Evolutionary conservation across 2,329 filamentous ascomycete species (phyloP).

Genomic region (Aspergillus caelatus): DNA sequence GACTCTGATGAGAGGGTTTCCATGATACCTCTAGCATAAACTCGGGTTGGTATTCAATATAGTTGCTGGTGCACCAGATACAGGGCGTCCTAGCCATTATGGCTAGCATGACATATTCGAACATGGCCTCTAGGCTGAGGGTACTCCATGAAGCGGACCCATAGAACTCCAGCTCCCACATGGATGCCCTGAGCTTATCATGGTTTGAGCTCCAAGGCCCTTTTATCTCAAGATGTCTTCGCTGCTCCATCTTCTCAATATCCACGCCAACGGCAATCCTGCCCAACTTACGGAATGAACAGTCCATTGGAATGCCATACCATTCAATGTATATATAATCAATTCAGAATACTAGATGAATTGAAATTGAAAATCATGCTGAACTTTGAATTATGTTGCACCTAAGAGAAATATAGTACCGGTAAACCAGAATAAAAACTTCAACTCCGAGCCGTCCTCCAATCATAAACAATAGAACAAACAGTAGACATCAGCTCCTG

Average conservation of each 20-base stretch:
- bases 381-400: background rate
- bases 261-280: background rate
- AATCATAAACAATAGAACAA: background rate
- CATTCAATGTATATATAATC: constrained; percentile 2
- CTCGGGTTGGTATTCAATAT: background rate
- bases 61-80: background rate
- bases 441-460: background rate
- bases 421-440: background rate
- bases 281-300: background rate
- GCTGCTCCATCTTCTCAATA: background rate
- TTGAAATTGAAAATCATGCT: background rate
- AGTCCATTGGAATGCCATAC: background rate
- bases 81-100: background rate
- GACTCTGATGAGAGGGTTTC: background rate
- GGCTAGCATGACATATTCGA: background rate
- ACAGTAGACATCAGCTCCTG: background rate
- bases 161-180: background rate
- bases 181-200: background rate
- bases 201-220: background rate
- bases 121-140: background rate
- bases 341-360: constrained; percentile 1
- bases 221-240: background rate
- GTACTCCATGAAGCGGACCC: background rate
- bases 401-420: background rate
- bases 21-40: background rate